phyloP scores from a whole-genome alignment of 140 eudicot genomes.

The Senecio squalidus region DNA sequence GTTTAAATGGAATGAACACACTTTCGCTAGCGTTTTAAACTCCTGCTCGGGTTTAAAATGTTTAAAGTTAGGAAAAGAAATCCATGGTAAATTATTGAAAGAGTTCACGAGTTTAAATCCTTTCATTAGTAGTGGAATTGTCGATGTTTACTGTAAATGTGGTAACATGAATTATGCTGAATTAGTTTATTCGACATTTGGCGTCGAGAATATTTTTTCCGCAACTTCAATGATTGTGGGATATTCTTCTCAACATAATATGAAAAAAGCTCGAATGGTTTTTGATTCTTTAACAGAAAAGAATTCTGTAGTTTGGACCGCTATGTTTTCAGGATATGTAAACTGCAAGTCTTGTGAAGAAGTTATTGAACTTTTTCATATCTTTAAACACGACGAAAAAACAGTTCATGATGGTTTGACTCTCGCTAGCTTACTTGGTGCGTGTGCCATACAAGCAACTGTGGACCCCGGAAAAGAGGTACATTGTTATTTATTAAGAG shows the following conservation, averaged over 20 bases:
- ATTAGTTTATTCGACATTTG: slow-evolving; percentile 25
- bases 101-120: slow-evolving; percentile 43
- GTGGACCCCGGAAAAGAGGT: slow-evolving; percentile 76
- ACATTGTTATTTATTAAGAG: slow-evolving; percentile 46
- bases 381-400: slow-evolving; percentile 32
- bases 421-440: slow-evolving; percentile 48
- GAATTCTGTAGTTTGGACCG: slow-evolving; percentile 72
- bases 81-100: slow-evolving; percentile 59
- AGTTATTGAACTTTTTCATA: slow-evolving; percentile 53
- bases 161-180: slow-evolving; percentile 73
- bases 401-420: slow-evolving; percentile 40
- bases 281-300: slow-evolving; percentile 51
- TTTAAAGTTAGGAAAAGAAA: slow-evolving; percentile 61
- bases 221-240: slow-evolving; percentile 75
- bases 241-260: slow-evolving; percentile 55
- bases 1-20: slow-evolving; percentile 54
- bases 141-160: slow-evolving; percentile 77
- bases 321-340: slow-evolving; percentile 74
- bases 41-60: slow-evolving; percentile 60
- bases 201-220: slow-evolving; percentile 45
- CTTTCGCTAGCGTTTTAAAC: slow-evolving; percentile 55
- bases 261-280: slow-evolving; percentile 57
- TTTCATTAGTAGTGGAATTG: slow-evolving; percentile 56
- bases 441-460: slow-evolving; percentile 57
- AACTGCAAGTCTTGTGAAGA: slow-evolving; percentile 39